These are phyloP conservation scores for Adansonia madagascariensis DNA, from an alignment of 441 rosid genomes.

Conservation along the genomic window DNA sequence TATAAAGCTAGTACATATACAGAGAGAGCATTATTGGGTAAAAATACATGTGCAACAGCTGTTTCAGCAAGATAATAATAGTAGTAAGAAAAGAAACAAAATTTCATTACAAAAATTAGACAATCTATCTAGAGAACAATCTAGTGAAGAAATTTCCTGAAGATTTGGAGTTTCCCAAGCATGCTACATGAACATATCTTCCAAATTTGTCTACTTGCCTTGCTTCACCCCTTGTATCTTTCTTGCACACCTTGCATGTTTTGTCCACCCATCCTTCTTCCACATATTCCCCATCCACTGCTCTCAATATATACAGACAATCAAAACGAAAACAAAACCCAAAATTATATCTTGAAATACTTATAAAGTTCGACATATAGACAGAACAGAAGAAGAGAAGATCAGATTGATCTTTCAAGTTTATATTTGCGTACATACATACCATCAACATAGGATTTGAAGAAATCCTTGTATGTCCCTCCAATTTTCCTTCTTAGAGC, in stretches of 20 bases:
- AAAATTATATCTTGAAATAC: not conserved
- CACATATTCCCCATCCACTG: slow-evolving; percentile 87
- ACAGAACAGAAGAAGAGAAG: not conserved
- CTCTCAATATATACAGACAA: not conserved
- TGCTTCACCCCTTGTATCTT: slow-evolving; percentile 76
- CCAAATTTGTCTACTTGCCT: slow-evolving; percentile 85
- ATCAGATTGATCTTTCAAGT: not conserved
- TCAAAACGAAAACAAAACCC: not conserved
- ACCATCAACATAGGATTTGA: slow-evolving; percentile 85
- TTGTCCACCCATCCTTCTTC: slow-evolving; percentile 99
- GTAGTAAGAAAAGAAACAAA: not conserved
- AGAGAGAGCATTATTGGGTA: too few relatives aligned
- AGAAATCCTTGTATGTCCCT: slow-evolving; percentile 91
- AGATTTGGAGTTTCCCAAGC: slow-evolving; percentile 52
- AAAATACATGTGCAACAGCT: too few relatives aligned
- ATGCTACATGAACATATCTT: slow-evolving; percentile 75
- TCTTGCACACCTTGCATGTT: slow-evolving; percentile 65
- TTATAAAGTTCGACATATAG: not conserved
- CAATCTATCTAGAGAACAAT: not conserved
- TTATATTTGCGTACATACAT: not conserved
- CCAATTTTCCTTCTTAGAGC: slow-evolving; percentile 95
- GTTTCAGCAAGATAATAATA: too few relatives aligned
- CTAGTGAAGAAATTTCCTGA: slow-evolving; percentile 31
- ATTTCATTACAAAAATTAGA: not conserved
- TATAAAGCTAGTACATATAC: too few relatives aligned